Base-by-base conservation (phyloP, 2,329 filamentous ascomycete species). In the Leptographium flavum region DNA sequence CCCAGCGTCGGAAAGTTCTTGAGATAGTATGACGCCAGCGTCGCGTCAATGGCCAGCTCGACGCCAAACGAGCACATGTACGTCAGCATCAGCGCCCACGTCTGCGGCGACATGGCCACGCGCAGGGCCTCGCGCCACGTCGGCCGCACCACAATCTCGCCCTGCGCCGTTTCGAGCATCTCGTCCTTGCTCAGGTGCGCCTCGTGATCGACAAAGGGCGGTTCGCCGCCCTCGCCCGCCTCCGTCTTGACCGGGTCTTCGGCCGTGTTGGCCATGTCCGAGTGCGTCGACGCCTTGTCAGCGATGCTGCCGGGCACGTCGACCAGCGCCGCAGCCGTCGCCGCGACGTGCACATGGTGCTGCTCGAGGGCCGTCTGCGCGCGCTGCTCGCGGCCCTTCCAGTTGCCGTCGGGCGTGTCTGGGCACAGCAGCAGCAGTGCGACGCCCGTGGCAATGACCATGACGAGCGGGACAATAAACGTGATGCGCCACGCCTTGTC, bases 351-450 rank as follows among this genome's bases (percentile, higher is more conserved):
- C 27, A 68, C 54, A 10, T 65, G 62, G 54, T 74, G 68, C 14
- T 62, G 60, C 40, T 63, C 65, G 42, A 72, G 65, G 59, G 69
- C 73, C 51, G 73, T 68, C 45, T 74, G 65, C 1, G 73, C 68
- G 50, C 70, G 72, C 37, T 74, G 64, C 42, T 77, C 70, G 27
- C 86, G 77, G 33, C 90, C 81, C 7, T 74, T 73, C 87, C 87
- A 94, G 52, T 76, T 79, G 30, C 88, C 87, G 0, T 77, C 83
- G 0, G 87, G 87, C 0, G 85, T 88, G 57, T 95, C 87, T 2
- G 83, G 77, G 56, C 84, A 88, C 14, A 85, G 64, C 22, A 87
- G 57, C 4, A 93, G 61, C 64, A 94, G 80, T 15, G 68, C 64
- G n/a, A 83, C 55, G 13, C 79, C 83, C 7, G 79, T 76, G 22